These are phyloP conservation scores for Penicillium coffeae DNA, from an alignment of 495 filamentous ascomycete genomes.

Conservation along the genomic window DNA sequence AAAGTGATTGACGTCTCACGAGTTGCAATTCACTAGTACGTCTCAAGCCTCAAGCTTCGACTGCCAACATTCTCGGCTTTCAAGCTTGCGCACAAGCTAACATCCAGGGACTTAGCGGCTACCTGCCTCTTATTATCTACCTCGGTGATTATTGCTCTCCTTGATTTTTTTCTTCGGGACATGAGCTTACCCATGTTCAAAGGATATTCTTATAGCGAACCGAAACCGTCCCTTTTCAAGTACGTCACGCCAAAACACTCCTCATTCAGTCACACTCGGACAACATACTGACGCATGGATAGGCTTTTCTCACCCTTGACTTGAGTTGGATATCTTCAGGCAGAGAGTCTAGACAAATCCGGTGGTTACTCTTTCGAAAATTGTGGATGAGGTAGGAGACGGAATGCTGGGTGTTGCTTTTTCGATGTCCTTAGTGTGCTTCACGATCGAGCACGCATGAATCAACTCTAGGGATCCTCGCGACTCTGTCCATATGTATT, in stretches of 20 bases:
- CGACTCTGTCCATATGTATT: too few relatives aligned
- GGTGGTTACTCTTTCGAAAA: too few relatives aligned
- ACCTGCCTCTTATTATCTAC: conserved; percentile 94
- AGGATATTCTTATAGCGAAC: conserved; percentile 94
- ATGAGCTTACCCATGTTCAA: conserved; percentile 10
- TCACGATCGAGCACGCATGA: too few relatives aligned
- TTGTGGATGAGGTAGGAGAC: too few relatives aligned
- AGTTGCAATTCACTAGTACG: conserved; percentile 94
- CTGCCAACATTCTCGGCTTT: neutral
- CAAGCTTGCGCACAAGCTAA: conserved; percentile 6
- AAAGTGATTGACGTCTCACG: conserved; percentile 91
- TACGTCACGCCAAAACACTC: conserved; percentile 27
- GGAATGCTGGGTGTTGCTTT: too few relatives aligned
- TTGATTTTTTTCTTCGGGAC: too few relatives aligned
- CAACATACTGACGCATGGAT: conserved; percentile 12
- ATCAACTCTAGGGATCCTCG: too few relatives aligned
- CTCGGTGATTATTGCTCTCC: conserved; percentile 65
- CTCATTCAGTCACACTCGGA: neutral
- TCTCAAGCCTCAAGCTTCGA: neutral
- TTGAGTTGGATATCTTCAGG: conserved; percentile 8
- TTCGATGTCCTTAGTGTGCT: too few relatives aligned
- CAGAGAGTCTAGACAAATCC: too few relatives aligned
- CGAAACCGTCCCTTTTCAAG: conserved; percentile 90
- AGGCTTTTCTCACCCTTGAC: conserved; percentile 75
- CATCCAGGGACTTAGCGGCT: conserved; percentile 62